phyloP scores from a whole-genome alignment of 1,284 basidiomycete species.

The Ustilago bromivora region DNA sequence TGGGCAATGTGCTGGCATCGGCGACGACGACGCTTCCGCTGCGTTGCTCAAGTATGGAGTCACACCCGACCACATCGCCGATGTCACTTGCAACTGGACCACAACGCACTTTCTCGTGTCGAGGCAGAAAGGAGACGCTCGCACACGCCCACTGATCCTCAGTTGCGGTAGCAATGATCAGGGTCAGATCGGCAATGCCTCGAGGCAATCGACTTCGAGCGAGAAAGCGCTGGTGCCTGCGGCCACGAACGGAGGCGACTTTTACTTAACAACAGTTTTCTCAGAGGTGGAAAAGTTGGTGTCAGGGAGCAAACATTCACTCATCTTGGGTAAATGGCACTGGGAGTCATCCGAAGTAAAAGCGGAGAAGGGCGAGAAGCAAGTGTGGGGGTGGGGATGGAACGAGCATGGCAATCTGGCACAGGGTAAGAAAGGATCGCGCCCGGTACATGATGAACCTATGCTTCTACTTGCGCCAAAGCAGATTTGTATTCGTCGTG shows the following conservation, averaged over 20 bases:
- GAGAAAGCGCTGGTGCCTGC: slow-evolving; percentile 2
- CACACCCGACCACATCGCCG: slow-evolving; percentile 5
- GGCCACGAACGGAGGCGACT: background rate
- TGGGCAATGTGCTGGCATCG: slow-evolving; percentile 17
- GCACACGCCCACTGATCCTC: slow-evolving; percentile 5
- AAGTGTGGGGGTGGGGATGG: slow-evolving; percentile 53
- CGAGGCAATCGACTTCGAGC: background rate
- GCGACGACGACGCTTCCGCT: background rate
- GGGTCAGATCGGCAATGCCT: slow-evolving; percentile 33
- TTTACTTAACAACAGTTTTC: slow-evolving; percentile 11
- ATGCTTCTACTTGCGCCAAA: slow-evolving; percentile 3
- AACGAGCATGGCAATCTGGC: slow-evolving; percentile 60
- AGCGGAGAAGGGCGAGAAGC: background rate
- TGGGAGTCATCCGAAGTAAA: background rate
- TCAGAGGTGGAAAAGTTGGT: slow-evolving; percentile 25
- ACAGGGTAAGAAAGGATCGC: slow-evolving; percentile 36
- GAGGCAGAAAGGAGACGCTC: background rate
- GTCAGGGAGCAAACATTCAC: slow-evolving; percentile 55
- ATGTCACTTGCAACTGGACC: slow-evolving; percentile 50
- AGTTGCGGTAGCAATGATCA: slow-evolving; percentile 40
- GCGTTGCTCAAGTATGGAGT: background rate
- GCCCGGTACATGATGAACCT: slow-evolving; percentile 35
- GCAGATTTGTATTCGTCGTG: background rate
- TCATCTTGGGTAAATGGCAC: slow-evolving; percentile 25
- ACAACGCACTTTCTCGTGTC: slow-evolving; percentile 29